Evolutionary conservation across 176 grass and related monocot species (phyloP).

Genomic region (Raddia distichophylla): DNA sequence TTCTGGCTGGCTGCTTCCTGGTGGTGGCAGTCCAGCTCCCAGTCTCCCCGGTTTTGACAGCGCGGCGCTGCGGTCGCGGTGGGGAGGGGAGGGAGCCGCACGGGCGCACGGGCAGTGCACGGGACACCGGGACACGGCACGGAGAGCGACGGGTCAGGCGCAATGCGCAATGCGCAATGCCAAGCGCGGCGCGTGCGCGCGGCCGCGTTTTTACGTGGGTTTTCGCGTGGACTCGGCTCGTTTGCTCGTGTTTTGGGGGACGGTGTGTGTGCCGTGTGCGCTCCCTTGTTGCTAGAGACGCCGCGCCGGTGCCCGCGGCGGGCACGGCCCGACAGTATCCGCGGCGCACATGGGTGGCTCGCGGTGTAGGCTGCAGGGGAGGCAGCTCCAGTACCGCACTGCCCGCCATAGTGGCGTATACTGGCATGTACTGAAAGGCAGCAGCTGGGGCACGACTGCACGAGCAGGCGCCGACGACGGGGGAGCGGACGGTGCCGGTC

Average conservation of each 20-base stretch:
- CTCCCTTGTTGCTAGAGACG: no score
- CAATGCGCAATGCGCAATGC: no score
- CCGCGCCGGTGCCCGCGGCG: no score
- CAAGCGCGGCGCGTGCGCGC: no score
- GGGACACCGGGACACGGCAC: background rate
- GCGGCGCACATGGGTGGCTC: background rate
- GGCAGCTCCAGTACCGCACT: background rate
- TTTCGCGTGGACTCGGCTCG: no score
- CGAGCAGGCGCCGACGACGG: no score
- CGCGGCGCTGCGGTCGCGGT: slow-evolving; percentile 54
- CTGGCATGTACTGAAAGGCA: background rate
- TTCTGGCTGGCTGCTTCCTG: slow-evolving; percentile 11
- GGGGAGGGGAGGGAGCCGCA: slow-evolving; percentile 26
- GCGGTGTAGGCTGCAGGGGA: background rate
- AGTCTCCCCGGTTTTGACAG: slow-evolving; percentile 39
- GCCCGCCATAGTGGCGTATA: no score
- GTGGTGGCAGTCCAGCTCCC: background rate
- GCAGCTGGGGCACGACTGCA: no score
- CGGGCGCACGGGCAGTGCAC: slow-evolving; percentile 14
- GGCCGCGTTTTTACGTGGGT: no score
- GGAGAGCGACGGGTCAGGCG: slow-evolving; percentile 22
- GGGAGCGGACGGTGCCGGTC: no score
- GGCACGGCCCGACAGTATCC: no score
- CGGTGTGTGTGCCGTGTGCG: no score
- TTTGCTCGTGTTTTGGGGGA: background rate